Evolutionary conservation across 2,329 filamentous ascomycete species (phyloP), one percentile per base, ranked within the genome.

Genomic region (Boeremia lycopersici): DNA sequence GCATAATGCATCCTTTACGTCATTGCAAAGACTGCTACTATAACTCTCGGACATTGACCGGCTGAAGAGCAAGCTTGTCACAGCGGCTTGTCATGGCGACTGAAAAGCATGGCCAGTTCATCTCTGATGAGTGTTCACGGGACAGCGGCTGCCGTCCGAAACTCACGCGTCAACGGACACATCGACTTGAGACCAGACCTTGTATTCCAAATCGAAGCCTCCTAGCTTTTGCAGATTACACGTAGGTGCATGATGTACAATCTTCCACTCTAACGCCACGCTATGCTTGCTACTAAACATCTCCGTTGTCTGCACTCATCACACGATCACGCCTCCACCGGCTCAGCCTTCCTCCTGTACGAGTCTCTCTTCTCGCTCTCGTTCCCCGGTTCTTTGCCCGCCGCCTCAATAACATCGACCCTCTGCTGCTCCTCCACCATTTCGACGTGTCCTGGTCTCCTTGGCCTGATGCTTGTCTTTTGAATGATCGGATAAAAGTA

Each of bases 401-500:
- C 72, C 6, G 84, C 73, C 60, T 84, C 80, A 36, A 86, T 76
- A 56, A 80, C 77, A 63, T 85, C 81, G 10, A 83, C 74, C 60
- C 79, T 77, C 36, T 82, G 70, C 47, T 71, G 67, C 70, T 81
- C 71, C 60, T 79, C 62, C 67, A 74, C 31, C 71, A 72, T 55
- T 62, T 79, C 60, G 64, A 76, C 40, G 62, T 75, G 59, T 68
- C 63, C 68, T 2, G 64, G 83, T 28, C 80, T 65, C 61, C 77
- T 74, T 5, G 78, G 76, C 40, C 78, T 67, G 42, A 88, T 76
- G 19, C 78, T 78, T n/a, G 81, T 82, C 66, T 82, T 81, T 65
- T 82, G 80, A 17, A 81, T 71, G 48, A 88, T 82, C 0, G 85
- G 84, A 57, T 87, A 87, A 68, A 85, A 85, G 69, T 86, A 88